Evolutionary conservation across 495 filamentous ascomycete genomes (phyloP).

Genomic region (Annulohypoxylon stygium): DNA sequence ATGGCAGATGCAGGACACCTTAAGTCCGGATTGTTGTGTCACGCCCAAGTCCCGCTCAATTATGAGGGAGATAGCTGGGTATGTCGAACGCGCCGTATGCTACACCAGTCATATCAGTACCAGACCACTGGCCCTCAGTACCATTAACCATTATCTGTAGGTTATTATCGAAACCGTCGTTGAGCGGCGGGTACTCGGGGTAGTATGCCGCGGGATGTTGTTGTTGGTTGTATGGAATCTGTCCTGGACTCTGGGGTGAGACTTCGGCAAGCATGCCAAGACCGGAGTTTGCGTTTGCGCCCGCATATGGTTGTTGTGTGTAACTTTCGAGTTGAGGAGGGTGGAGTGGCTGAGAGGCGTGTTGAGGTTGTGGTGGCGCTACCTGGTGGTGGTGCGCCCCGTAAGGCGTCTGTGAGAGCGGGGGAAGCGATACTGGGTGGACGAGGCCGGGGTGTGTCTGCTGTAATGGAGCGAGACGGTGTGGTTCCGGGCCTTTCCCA

Average conservation of each 20-base stretch:
- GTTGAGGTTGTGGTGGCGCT: slow-evolving; percentile 23
- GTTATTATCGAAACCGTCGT: slow-evolving; percentile 53
- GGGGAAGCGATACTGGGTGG: slow-evolving; percentile 49
- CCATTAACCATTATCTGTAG: slow-evolving; percentile 52
- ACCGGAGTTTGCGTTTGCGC: slow-evolving; percentile 8
- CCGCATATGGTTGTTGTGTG: slow-evolving; percentile 32
- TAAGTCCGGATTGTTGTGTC: too few species aligned
- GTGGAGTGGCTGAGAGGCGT: slow-evolving; percentile 7
- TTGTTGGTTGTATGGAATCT: slow-evolving; percentile 40
- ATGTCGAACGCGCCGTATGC: slow-evolving; percentile 46
- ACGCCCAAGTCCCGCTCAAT: too few species aligned
- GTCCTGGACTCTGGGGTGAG: slow-evolving; percentile 33
- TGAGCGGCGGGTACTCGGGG: slow-evolving; percentile 44
- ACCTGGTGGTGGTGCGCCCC: slow-evolving; percentile 34
- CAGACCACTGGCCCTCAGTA: slow-evolving; percentile 42
- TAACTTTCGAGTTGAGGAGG: slow-evolving; percentile 30
- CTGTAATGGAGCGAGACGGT: slow-evolving; percentile 47
- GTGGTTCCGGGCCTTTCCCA: slow-evolving; percentile 38
- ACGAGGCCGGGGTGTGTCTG: slow-evolving; percentile 34
- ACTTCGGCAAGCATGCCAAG: slow-evolving; percentile 44
- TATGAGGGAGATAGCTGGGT: slow-evolving; percentile 36
- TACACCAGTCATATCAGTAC: slow-evolving; percentile 35
- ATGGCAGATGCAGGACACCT: neutral
- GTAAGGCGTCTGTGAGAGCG: slow-evolving; percentile 47
- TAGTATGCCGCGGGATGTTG: slow-evolving; percentile 36